Base-by-base conservation (phyloP, 441 rosid genomes). In the Melastoma candidum region DNA sequence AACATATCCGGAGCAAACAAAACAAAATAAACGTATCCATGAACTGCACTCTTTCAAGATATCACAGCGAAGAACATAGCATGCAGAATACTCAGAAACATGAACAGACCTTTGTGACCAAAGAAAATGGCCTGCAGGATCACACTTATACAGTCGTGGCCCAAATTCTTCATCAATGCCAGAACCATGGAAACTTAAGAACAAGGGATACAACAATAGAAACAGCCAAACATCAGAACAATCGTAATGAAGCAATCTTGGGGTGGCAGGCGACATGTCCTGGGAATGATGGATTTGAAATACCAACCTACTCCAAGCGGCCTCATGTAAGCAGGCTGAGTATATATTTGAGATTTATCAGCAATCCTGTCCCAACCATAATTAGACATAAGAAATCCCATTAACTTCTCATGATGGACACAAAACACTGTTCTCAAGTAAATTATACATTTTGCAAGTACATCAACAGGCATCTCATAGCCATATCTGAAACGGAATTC, bases 241-340 rank as follows among this genome's bases (percentile, higher is more conserved):
- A 11, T 12, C 59, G 14, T 53, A 54, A 12, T 7, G 41, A 27
- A 45, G 2, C 44, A 11, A 48, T n/a, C 13, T 11, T 11, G 7
- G 24, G 6, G 44, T 12, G 10, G 7, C 12, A 26, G 44, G 45
- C 46, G 26, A 29, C n/a, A 11, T 25, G 2, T 9, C 52, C 11
- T 26, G 24, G 14, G 12, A 17, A 46, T 10, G 26, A 22, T 24
- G 12, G 14, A 51, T 49, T 43, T 0, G 25, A 60, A 62, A 69
- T 61, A 71, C 81, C 49, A 71, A 77, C 99, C 93, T 56, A 93
- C 95, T 67, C 99, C 96, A 65, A 89, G 97, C 13, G 99, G 99
- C 74, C 99, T 83, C 99, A 93, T 87, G 68, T 93, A 93, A 54
- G 97, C 99, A 83, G 87, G 97, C 54, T 93, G 99, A 52, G 99